Base-by-base conservation (phyloP, 352 stramenopile species). In the Pythium rishiriense region DNA sequence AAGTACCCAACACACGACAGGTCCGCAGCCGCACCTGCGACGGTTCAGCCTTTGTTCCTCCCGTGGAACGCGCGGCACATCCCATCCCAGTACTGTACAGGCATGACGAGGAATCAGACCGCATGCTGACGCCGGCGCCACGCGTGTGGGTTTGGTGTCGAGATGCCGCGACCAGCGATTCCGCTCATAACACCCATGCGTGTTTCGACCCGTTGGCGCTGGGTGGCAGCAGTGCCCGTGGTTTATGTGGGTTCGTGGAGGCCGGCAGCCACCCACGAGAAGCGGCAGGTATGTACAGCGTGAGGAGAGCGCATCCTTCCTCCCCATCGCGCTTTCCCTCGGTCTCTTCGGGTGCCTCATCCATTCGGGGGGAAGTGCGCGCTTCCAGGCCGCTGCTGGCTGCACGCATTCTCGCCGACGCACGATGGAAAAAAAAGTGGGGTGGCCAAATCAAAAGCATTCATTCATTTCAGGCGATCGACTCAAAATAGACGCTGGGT, bases 401-500 rank as follows among this genome's bases (percentile, higher is more conserved):
- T 41, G 31, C 31, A 35, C 10, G 31, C 31, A 35, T 10, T 35
- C 31, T 5, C 31, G 31, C 5, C 5, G 31, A 35, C 5, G 5
- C 5, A 11, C 31, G 31, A 35, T 35, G 31, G 5, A 10, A 11
- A 5, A 35, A 35, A 35, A 10, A 35, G 31, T 5, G 35, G 21
- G 25, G 45, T 8, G 6, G 6, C 25, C 45, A 33, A n/a, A n/a
- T n/a, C n/a, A n/a, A n/a, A n/a, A n/a, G n/a, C n/a, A n/a, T n/a
- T 49, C 24, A 24, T 28, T 19, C 6, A 11, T 49, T 22, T 11
- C 12, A 49, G 11, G 58, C 50, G 33, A 66, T 33, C 37, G 81
- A 88, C 54, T 72, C 81, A 75, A 88, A 93, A 71, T 88, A 93
- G 56, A 86, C 69, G 60, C 81, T 90, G 35, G 85, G 81, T 51